phyloP scores from a whole-genome alignment of 2,329 filamentous ascomycete genomes.

The Emergomyces orientalis region DNA sequence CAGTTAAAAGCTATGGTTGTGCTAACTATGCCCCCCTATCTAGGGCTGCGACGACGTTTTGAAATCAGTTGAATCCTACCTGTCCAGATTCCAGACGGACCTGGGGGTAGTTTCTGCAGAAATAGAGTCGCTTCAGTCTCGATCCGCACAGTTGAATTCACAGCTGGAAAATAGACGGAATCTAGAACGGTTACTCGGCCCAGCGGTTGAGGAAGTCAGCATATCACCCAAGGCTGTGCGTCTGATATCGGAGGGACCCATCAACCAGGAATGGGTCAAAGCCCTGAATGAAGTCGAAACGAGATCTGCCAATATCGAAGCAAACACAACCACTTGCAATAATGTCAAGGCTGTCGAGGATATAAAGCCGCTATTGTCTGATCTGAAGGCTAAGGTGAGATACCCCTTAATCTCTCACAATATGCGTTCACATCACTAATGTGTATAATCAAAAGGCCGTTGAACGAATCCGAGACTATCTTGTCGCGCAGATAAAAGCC shows the following conservation, averaged over 20 bases:
- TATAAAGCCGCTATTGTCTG: slow-evolving; percentile 72
- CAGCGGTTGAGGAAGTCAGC: slow-evolving; percentile 84
- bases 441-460: slow-evolving; percentile 67
- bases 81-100: slow-evolving; percentile 88
- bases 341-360: slow-evolving; percentile 71
- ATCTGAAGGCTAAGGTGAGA: slow-evolving; percentile 67
- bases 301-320: slow-evolving; percentile 61
- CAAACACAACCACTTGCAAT: slow-evolving; percentile 51
- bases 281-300: slow-evolving; percentile 76
- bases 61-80: slow-evolving; percentile 82
- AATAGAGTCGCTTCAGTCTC: slow-evolving; percentile 83
- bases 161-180: slow-evolving; percentile 80
- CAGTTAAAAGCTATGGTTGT: neutral
- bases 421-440: too few relatives aligned
- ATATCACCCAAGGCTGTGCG: slow-evolving; percentile 74
- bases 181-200: slow-evolving; percentile 78
- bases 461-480: slow-evolving; percentile 85
- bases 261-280: slow-evolving; percentile 83
- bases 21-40: slow-evolving; percentile 11
- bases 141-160: slow-evolving; percentile 72
- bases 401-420: neutral
- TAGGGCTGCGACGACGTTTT: slow-evolving; percentile 82
- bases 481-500: slow-evolving; percentile 90
- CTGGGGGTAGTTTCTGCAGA: slow-evolving; percentile 86
- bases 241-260: slow-evolving; percentile 76